These are phyloP conservation scores for Candida mattraensis DNA, from an alignment of 805 yeast genomes.

Conservation along the genomic window DNA sequence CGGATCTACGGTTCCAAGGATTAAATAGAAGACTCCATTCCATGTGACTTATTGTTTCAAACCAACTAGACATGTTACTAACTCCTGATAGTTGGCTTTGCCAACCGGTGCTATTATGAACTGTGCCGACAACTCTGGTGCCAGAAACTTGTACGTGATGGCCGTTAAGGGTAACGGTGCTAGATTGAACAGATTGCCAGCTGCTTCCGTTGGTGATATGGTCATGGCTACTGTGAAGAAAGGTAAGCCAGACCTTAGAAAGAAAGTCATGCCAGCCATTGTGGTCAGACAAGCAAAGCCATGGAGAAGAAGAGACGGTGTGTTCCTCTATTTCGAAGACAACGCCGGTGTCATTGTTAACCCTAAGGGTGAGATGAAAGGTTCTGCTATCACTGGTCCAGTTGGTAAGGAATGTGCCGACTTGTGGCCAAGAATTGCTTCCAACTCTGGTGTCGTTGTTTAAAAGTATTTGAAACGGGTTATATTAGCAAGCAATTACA, in stretches of 20 bases:
- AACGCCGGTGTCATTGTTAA: slow-evolving; percentile 99
- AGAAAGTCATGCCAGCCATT: slow-evolving; percentile 99
- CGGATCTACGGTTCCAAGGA: too few relatives aligned
- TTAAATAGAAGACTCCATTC: too few relatives aligned
- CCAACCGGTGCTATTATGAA: slow-evolving; percentile 99
- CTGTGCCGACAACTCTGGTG: slow-evolving; percentile 99
- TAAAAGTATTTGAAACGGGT: slow-evolving; percentile 41
- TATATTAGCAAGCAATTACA: slow-evolving; percentile 16
- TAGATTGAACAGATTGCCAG: slow-evolving; percentile 99
- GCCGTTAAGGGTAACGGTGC: slow-evolving; percentile 99
- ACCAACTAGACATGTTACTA: too few relatives aligned
- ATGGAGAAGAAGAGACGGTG: slow-evolving; percentile 99
- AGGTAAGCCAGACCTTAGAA: slow-evolving; percentile 99
- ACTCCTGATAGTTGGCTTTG: slow-evolving; percentile 82
- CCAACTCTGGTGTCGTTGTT: slow-evolving; percentile 99
- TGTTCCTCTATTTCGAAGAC: slow-evolving; percentile 99
- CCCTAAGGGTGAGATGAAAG: slow-evolving; percentile 99
- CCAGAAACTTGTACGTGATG: slow-evolving; percentile 97
- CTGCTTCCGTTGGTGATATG: slow-evolving; percentile 99
- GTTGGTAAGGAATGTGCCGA: slow-evolving; percentile 99
- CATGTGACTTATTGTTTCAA: too few relatives aligned
- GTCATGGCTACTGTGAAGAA: slow-evolving; percentile 99
- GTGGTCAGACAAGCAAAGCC: slow-evolving; percentile 99
- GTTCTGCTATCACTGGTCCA: slow-evolving; percentile 99
- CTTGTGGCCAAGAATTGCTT: slow-evolving; percentile 99